Evolutionary conservation across 257 asterid genomes (phyloP).

Genomic region (Eustoma russellianum): DNA sequence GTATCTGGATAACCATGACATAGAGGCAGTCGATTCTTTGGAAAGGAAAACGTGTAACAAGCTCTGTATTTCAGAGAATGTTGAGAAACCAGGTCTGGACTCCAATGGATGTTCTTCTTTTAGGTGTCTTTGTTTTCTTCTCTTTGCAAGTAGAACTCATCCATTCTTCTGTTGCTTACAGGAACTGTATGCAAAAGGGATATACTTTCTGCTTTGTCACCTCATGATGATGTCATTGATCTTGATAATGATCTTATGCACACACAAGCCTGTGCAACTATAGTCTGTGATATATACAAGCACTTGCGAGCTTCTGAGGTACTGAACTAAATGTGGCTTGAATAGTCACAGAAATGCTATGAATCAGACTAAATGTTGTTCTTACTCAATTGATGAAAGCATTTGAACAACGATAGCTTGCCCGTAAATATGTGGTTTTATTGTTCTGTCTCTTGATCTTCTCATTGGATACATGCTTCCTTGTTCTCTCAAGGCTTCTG

Average conservation of each 20-base stretch:
- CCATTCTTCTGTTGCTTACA: conserved; percentile 17
- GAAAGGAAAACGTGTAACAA: conserved; percentile 47
- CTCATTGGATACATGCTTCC: too few relatives aligned
- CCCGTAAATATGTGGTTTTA: too few relatives aligned
- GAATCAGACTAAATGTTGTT: too few relatives aligned
- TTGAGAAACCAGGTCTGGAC: conserved; percentile 38
- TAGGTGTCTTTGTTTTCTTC: background rate
- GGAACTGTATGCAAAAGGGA: conserved; percentile 65
- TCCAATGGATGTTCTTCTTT: too few relatives aligned
- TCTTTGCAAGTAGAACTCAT: background rate
- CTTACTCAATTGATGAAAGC: too few relatives aligned
- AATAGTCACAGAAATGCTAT: too few relatives aligned
- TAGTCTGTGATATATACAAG: conserved; percentile 85
- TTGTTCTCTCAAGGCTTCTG: too few relatives aligned
- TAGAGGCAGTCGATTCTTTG: conserved; percentile 49
- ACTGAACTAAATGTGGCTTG: background rate
- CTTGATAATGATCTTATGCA: conserved; percentile 62
- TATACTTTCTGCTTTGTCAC: conserved; percentile 27
- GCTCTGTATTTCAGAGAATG: conserved; percentile 56
- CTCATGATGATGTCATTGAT: conserved; percentile 36
- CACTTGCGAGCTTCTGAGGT: conserved; percentile 93
- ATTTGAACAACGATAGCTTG: too few relatives aligned
- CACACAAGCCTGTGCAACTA: conserved; percentile 82
- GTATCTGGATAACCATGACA: conserved; percentile 55
- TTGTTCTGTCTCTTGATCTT: too few relatives aligned